These are phyloP conservation scores for Neurospora sp. DNA, from an alignment of 495 filamentous ascomycete genomes.

Conservation along the genomic window DNA sequence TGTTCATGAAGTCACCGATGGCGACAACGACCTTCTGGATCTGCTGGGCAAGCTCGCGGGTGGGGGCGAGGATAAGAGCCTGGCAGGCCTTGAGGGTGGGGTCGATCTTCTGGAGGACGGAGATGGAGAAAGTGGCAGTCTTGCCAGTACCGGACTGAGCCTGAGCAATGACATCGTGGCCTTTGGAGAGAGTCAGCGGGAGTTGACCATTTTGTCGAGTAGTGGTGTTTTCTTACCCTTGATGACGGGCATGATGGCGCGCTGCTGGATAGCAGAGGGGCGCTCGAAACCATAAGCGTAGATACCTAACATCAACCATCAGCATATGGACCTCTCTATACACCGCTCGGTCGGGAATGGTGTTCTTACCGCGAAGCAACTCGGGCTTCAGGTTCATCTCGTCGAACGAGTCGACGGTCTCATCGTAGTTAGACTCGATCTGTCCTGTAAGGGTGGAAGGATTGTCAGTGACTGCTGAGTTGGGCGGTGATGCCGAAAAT, in stretches of 20 bases:
- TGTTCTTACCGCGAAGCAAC: constrained; percentile 80
- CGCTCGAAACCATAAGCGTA: constrained; percentile 99
- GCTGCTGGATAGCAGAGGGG: constrained; percentile 98
- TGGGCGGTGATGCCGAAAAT: neutral
- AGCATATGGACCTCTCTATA: constrained; percentile 7
- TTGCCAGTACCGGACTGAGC: constrained; percentile 98
- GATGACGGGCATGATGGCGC: constrained; percentile 98
- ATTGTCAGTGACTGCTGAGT: constrained; percentile 9
- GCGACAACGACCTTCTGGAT: constrained; percentile 98
- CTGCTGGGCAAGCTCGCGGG: constrained; percentile 93
- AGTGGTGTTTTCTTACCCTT: constrained; percentile 63
- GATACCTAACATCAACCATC: constrained; percentile 53
- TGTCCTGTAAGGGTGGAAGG: constrained; percentile 49
- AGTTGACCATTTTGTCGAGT: constrained; percentile 6
- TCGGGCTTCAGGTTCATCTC: constrained; percentile 93
- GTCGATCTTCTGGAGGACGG: constrained; percentile 89
- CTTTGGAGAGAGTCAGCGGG: constrained; percentile 36
- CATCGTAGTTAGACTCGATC: constrained; percentile 99
- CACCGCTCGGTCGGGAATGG: neutral
- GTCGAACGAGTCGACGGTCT: constrained; percentile 98
- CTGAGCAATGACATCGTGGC: constrained; percentile 97
- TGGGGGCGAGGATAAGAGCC: constrained; percentile 94
- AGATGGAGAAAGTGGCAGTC: constrained; percentile 97
- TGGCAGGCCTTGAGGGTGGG: constrained; percentile 77
- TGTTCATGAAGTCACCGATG: constrained; percentile 98